Evolutionary conservation across 1,284 basidiomycete genomes (phyloP).

Genomic region (Naganishia albida): DNA sequence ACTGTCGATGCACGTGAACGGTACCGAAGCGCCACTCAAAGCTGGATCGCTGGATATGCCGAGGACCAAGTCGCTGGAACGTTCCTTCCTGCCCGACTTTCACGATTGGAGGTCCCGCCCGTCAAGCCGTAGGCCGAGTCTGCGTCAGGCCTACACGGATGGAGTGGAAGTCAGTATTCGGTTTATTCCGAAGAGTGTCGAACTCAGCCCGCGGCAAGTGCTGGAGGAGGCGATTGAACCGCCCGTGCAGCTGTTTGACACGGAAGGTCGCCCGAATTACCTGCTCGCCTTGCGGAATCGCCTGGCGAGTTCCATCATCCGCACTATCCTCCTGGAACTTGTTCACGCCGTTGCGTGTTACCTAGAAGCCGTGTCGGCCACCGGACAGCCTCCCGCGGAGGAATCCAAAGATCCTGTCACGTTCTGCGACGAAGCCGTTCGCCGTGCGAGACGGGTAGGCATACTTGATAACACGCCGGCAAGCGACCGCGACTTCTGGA

Average conservation of each 20-base stretch:
- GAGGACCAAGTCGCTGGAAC: slow-evolving; percentile 11
- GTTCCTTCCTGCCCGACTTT: not conserved
- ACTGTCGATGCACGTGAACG: not conserved
- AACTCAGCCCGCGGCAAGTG: not conserved
- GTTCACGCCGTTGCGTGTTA: slow-evolving; percentile 17
- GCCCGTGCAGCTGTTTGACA: not conserved
- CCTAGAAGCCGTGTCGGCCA: not conserved
- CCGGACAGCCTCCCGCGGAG: not conserved
- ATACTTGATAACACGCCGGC: slow-evolving; percentile 3
- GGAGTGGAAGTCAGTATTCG: slow-evolving; percentile 10
- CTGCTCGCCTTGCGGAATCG: slow-evolving; percentile 13
- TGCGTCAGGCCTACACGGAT: not conserved
- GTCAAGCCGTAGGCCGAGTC: not conserved
- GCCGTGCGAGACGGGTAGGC: not conserved
- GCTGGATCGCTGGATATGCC: not conserved
- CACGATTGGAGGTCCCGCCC: not conserved
- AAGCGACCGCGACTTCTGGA: slow-evolving; percentile 8
- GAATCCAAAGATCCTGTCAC: not conserved
- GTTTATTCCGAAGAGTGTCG: not conserved
- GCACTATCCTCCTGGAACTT: slow-evolving; percentile 15
- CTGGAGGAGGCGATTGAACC: not conserved
- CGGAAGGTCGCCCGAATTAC: not conserved
- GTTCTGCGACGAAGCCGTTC: slow-evolving; percentile 8
- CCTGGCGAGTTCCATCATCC: slow-evolving; percentile 15
- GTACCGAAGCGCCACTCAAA: not conserved